These are phyloP conservation scores for Pezicula radicicola DNA, from an alignment of 2,329 filamentous ascomycete genomes.

Conservation along the genomic window DNA sequence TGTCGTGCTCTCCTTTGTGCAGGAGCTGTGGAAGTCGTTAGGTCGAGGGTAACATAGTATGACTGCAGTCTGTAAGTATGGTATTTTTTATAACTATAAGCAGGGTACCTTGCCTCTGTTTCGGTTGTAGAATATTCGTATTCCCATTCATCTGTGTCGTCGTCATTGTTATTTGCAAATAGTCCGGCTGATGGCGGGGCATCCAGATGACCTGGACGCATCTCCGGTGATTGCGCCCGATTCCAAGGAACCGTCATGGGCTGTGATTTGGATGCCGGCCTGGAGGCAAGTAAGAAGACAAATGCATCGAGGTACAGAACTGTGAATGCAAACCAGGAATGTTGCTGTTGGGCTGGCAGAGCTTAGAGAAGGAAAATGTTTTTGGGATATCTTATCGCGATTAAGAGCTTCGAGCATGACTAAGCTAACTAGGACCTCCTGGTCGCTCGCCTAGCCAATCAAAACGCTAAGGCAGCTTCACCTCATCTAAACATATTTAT, in stretches of 20 bases:
- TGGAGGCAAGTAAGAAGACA: slow-evolving; percentile 8
- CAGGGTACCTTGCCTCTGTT: slow-evolving; percentile 45
- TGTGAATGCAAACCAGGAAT: no score
- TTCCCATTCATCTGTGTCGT: slow-evolving; percentile 63
- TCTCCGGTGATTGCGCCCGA: slow-evolving; percentile 2
- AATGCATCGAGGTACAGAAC: slow-evolving; percentile 15
- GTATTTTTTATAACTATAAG: background rate
- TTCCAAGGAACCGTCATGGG: slow-evolving; percentile 18
- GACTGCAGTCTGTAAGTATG: slow-evolving; percentile 39
- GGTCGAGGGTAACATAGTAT: slow-evolving; percentile 61
- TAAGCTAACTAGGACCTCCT: background rate
- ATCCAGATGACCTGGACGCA: slow-evolving; percentile 10
- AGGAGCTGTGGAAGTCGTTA: slow-evolving; percentile 40
- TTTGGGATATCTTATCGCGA: background rate
- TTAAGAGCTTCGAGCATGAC: background rate
- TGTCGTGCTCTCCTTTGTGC: slow-evolving; percentile 1
- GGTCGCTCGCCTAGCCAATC: no score
- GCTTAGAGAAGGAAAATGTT: background rate
- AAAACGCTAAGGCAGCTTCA: no score
- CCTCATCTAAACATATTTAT: no score
- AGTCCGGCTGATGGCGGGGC: slow-evolving; percentile 5
- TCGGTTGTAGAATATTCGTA: slow-evolving; percentile 65
- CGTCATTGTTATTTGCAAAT: slow-evolving; percentile 9
- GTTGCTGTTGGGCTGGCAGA: background rate
- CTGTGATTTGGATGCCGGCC: slow-evolving; percentile 20